Percentiles rank a stretch among this genome's conserved stretches.
Conservation (phyloP, 768 basidiomycete species). For the Amanita brunnescens region DNA sequence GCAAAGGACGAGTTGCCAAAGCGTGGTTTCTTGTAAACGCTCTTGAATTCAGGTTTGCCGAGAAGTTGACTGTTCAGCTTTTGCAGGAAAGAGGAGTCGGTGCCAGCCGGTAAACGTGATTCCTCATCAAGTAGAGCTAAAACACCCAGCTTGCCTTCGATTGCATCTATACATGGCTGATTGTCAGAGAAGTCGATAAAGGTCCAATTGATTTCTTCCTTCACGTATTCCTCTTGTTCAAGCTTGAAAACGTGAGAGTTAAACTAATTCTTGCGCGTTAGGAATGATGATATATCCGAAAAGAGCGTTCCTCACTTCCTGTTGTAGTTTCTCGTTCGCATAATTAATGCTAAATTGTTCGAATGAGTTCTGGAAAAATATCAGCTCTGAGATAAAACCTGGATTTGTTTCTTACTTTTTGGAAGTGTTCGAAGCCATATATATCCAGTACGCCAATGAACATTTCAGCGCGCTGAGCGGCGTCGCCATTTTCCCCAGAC, state of each 20-base stretch:
- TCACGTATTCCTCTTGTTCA: slow-evolving; percentile 98
- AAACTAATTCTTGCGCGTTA: slow-evolving; percentile 47
- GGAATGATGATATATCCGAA: not conserved
- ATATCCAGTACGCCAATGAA: slow-evolving; percentile 99
- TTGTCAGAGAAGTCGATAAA: slow-evolving; percentile 99
- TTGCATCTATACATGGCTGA: slow-evolving; percentile 97
- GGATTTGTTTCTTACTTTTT: slow-evolving; percentile 51
- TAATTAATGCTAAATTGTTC: slow-evolving; percentile 99
- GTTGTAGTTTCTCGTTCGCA: slow-evolving; percentile 96
- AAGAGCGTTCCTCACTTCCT: slow-evolving; percentile 59
- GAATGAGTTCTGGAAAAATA: slow-evolving; percentile 59
- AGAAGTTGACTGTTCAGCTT: slow-evolving; percentile 81
- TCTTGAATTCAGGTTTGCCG: slow-evolving; percentile 74
- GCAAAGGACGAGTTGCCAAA: slow-evolving; percentile 97
- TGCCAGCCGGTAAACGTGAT: slow-evolving; percentile 90
- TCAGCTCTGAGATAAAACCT: not conserved
- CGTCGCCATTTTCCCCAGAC: slow-evolving; percentile 90
- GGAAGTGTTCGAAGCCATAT: slow-evolving; percentile 95
- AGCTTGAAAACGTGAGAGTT: slow-evolving; percentile 99
- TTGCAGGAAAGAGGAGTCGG: slow-evolving; percentile 85
- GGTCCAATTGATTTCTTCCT: slow-evolving; percentile 98
- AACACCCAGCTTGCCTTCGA: slow-evolving; percentile 95
- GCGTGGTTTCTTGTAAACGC: slow-evolving; percentile 96
- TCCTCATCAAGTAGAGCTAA: slow-evolving; percentile 95
- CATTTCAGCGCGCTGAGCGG: slow-evolving; percentile 86